Percentiles rank a stretch among this genome's conserved stretches.
phyloP scores from a whole-genome alignment of 176 grass and related monocot genomes.

The Puya raimondii region DNA sequence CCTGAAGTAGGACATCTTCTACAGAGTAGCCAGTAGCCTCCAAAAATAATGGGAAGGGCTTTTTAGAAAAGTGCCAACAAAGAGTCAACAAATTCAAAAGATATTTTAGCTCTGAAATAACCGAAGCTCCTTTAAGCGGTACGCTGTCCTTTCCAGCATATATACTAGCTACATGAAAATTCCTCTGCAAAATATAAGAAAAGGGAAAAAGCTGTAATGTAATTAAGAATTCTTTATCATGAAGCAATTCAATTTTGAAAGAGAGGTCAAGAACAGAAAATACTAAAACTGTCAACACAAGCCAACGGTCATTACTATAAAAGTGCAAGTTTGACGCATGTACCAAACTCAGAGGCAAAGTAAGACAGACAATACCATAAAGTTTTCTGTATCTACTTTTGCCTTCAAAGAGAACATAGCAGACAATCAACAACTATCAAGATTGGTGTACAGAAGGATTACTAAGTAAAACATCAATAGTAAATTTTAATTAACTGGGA shows the following conservation, averaged over 20 bases:
- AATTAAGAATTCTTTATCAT: conserved; percentile 23
- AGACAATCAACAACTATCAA: too few species aligned
- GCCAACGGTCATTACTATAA: too few species aligned
- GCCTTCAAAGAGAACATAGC: too few species aligned
- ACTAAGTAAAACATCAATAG: too few species aligned
- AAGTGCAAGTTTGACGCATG: too few species aligned
- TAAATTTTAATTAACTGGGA: too few species aligned
- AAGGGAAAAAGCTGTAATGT: neutral
- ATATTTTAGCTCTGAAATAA: conserved; percentile 75
- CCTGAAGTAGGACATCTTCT: conserved; percentile 86
- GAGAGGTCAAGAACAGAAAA: neutral
- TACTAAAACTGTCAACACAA: too few species aligned
- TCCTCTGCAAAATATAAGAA: conserved; percentile 45
- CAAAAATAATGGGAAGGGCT: conserved; percentile 87
- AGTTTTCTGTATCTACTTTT: too few species aligned
- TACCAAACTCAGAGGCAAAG: too few species aligned
- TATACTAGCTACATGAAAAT: conserved; percentile 82
- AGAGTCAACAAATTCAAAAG: conserved; percentile 76
- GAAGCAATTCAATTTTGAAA: neutral
- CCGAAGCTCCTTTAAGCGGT: conserved; percentile 66
- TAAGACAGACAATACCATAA: too few species aligned
- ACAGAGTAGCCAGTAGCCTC: conserved; percentile 60
- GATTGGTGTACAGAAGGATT: too few species aligned
- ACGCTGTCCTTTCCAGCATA: conserved; percentile 76
- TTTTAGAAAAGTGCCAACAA: conserved; percentile 99